Evolutionary conservation across 1,139 yeast genomes (phyloP).

Genomic region (Zygoascus hellenicus): DNA sequence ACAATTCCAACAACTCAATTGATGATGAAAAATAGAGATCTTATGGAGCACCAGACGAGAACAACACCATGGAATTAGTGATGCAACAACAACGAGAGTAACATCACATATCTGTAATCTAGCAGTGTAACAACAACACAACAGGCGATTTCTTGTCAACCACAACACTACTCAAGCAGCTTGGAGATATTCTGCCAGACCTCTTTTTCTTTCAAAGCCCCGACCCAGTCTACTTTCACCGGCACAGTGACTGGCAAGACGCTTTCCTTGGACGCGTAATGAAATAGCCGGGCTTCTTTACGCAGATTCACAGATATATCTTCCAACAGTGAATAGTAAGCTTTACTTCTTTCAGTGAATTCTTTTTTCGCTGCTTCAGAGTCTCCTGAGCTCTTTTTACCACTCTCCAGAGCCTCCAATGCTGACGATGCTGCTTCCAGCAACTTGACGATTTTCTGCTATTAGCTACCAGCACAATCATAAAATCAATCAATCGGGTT

Average conservation of each 20-base stretch:
- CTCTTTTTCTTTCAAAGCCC: slow-evolving; percentile 32
- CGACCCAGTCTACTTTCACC: slow-evolving; percentile 34
- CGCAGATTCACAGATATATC: slow-evolving; percentile 37
- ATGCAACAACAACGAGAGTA: too few relatives aligned
- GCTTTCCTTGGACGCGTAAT: slow-evolving; percentile 37
- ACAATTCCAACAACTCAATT: too few relatives aligned
- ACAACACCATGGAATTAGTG: too few relatives aligned
- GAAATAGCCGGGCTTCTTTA: slow-evolving; percentile 36
- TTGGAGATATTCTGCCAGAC: slow-evolving; percentile 27
- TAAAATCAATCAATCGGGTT: neutral
- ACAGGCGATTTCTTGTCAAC: too few relatives aligned
- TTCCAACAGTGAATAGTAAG: slow-evolving; percentile 32
- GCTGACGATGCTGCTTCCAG: slow-evolving; percentile 38
- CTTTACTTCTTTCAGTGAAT: slow-evolving; percentile 29
- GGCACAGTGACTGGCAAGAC: slow-evolving; percentile 35
- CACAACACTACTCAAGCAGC: slow-evolving; percentile 8
- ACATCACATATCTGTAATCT: too few relatives aligned
- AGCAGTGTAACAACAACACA: too few relatives aligned
- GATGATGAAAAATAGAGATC: too few relatives aligned
- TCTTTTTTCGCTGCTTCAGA: slow-evolving; percentile 27
- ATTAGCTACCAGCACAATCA: neutral
- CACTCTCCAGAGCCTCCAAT: slow-evolving; percentile 35
- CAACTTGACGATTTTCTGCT: slow-evolving; percentile 34
- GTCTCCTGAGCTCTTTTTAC: slow-evolving; percentile 32
- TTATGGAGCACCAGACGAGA: too few relatives aligned